These are phyloP conservation scores for Ambrosiella beaveri DNA, from an alignment of 2,329 filamentous ascomycete species.

Conservation along the genomic window DNA sequence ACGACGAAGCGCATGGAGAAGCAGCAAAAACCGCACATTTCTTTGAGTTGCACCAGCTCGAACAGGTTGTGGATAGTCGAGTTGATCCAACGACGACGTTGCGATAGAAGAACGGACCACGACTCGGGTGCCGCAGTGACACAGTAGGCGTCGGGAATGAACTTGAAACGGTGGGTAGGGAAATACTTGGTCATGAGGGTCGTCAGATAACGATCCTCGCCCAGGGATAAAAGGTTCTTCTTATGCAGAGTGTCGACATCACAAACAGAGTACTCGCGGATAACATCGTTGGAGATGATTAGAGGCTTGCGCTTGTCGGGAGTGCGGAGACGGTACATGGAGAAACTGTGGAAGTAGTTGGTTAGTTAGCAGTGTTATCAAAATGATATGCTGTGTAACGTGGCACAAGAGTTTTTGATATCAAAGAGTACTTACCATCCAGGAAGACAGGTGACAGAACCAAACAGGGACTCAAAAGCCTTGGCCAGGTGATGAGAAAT, in stretches of 20 bases:
- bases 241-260: constrained; percentile 88
- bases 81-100: constrained; percentile 98
- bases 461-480: constrained; percentile 94
- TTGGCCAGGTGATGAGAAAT: constrained; percentile 96
- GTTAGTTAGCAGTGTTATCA: neutral
- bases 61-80: constrained; percentile 93
- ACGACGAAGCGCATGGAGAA: constrained; percentile 97
- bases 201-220: constrained; percentile 92
- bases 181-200: constrained; percentile 98
- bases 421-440: constrained; percentile 59
- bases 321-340: constrained; percentile 93
- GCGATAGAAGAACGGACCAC: constrained; percentile 89
- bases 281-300: constrained; percentile 78
- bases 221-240: constrained; percentile 86
- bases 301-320: constrained; percentile 86
- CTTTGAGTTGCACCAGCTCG: constrained; percentile 75
- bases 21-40: constrained; percentile 96
- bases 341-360: constrained; percentile 49
- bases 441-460: constrained; percentile 94
- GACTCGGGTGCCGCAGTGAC: constrained; percentile 86
- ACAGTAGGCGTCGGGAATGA: constrained; percentile 81
- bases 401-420: neutral
- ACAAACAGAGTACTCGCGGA: constrained; percentile 75
- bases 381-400: too few species aligned
- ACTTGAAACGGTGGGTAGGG: constrained; percentile 90